Conservation (phyloP, 2,329 filamentous ascomycete genomes). For the Phaeosphaeria sp. region DNA sequence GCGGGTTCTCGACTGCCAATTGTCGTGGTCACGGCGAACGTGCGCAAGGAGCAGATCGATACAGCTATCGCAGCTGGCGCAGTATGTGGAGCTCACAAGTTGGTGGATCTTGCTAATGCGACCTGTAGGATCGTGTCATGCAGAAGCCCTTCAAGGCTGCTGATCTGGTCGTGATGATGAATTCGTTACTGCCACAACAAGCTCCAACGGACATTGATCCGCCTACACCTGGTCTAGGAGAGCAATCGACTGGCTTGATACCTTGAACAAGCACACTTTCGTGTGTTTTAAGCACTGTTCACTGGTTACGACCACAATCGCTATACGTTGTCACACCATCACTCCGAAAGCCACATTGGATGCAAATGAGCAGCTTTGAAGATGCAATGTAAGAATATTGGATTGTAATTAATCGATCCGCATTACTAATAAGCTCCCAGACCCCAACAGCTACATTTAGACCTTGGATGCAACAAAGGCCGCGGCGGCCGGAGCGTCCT, state of each 20-base stretch:
- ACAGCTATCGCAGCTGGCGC: conserved; percentile 43
- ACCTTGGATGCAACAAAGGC: conserved; percentile 28
- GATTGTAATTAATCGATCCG: not conserved
- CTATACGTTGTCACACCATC: not conserved
- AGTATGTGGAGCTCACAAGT: conserved; percentile 18
- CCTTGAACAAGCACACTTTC: conserved; percentile 13
- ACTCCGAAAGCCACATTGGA: not conserved
- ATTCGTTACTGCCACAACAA: conserved; percentile 34
- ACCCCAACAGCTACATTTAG: not conserved
- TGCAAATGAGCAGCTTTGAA: not conserved
- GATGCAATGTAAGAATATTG: not conserved
- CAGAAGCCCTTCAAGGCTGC: conserved; percentile 46
- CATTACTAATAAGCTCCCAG: not conserved
- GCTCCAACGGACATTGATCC: conserved; percentile 23
- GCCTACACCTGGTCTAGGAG: conserved; percentile 18
- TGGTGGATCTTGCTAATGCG: conserved; percentile 2
- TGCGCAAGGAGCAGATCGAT: conserved; percentile 45
- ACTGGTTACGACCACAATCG: no score
- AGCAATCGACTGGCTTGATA: conserved; percentile 18
- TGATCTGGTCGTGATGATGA: conserved; percentile 45
- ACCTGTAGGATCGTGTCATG: conserved; percentile 41
- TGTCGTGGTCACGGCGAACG: conserved; percentile 49
- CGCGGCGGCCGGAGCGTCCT: conserved; percentile 30
- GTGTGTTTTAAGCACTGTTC: no score
- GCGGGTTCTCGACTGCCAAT: conserved; percentile 32